These are phyloP conservation scores for Tetragonia tetragonoides DNA, from an alignment of 148 eudicot genomes.

Conservation along the genomic window DNA sequence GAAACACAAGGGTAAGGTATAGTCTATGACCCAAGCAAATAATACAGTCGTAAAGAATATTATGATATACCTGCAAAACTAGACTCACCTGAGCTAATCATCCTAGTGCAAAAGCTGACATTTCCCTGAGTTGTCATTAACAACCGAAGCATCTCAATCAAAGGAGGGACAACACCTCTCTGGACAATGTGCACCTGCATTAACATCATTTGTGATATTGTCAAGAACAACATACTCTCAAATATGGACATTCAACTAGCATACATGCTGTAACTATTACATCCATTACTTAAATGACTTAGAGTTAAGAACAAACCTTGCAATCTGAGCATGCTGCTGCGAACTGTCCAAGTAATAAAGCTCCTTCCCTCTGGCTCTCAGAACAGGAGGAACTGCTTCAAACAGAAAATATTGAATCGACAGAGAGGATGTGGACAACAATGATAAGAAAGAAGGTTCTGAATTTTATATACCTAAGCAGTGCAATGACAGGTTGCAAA, in stretches of 20 bases:
- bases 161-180: conserved; percentile 88
- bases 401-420: not conserved
- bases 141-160: conserved; percentile 84
- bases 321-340: conserved; percentile 93
- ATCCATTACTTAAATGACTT: not conserved
- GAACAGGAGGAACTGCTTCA: conserved; percentile 69
- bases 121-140: conserved; percentile 73
- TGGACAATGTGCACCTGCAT: conserved; percentile 86
- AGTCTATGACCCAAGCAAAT: not conserved
- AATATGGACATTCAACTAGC: conserved; percentile 7
- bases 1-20: not conserved
- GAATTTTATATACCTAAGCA: conserved; percentile 54
- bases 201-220: not conserved
- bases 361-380: conserved; percentile 96
- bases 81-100: conserved; percentile 81
- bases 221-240: not conserved
- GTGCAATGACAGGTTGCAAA: conserved; percentile 83
- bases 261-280: not conserved
- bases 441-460: not conserved
- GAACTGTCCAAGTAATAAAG: conserved; percentile 95
- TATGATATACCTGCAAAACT: not conserved
- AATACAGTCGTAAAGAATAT: not conserved
- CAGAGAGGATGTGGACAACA: not conserved
- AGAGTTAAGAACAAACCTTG: conserved; percentile 50
- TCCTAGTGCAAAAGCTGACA: conserved; percentile 97